These are phyloP conservation scores for Epichloe typhina DNA, from an alignment of 2,329 filamentous ascomycete species.

Conservation along the genomic window DNA sequence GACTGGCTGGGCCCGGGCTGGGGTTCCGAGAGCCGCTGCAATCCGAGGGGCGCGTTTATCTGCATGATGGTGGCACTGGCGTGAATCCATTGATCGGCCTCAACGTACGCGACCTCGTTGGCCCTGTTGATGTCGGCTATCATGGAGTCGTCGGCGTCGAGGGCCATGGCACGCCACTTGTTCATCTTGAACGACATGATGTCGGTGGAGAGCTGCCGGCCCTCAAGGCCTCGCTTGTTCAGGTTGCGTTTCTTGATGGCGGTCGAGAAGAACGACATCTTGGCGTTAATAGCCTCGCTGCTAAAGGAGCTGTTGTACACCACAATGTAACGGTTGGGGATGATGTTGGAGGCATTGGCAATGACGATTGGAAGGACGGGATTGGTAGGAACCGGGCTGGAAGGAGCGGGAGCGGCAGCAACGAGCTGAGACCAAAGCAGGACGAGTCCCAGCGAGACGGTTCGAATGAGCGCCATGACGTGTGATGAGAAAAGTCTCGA, in stretches of 20 bases:
- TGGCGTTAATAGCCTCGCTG: slow-evolving; percentile 33
- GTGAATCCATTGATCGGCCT: slow-evolving; percentile 38
- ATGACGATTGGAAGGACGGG: slow-evolving; percentile 35
- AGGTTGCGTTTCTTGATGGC: slow-evolving; percentile 44
- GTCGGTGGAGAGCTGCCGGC: slow-evolving; percentile 32
- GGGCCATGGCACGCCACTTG: slow-evolving; percentile 38
- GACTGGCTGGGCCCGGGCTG: slow-evolving; percentile 12
- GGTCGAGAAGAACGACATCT: slow-evolving; percentile 34
- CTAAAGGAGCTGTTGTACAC: slow-evolving; percentile 46
- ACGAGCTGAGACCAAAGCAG: slow-evolving; percentile 1
- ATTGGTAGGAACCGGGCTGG: neutral
- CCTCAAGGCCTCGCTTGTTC: slow-evolving; percentile 34
- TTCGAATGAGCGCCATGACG: neutral
- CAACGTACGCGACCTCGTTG: slow-evolving; percentile 37
- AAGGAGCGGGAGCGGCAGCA: neutral
- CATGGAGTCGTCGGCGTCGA: slow-evolving; percentile 38
- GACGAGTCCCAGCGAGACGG: neutral
- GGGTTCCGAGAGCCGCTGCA: slow-evolving; percentile 38
- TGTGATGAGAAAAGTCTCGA: neutral
- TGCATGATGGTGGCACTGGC: slow-evolving; percentile 33
- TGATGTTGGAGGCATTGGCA: slow-evolving; percentile 30
- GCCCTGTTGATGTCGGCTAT: slow-evolving; percentile 34
- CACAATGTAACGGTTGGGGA: slow-evolving; percentile 49
- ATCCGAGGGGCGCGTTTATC: slow-evolving; percentile 37
- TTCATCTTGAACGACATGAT: slow-evolving; percentile 34